These are phyloP conservation scores for Penicillium robsamsonii DNA, from an alignment of 495 filamentous ascomycete genomes.

Conservation along the genomic window DNA sequence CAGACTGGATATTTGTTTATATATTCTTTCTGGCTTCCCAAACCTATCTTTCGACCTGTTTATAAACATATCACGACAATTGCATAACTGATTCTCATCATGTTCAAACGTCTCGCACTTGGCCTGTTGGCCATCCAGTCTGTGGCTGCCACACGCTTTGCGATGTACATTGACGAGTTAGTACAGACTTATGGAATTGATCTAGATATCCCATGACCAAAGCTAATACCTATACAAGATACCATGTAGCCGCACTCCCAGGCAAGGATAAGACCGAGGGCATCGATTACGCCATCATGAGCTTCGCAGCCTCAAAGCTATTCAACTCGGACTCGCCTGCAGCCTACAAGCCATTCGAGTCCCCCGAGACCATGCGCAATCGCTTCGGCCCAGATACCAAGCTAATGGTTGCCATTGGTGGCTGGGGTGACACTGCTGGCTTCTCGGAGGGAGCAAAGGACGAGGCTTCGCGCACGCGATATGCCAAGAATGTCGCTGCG, in stretches of 20 bases:
- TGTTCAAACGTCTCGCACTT: slow-evolving; percentile 32
- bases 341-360: slow-evolving; percentile 58
- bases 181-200: slow-evolving; percentile 2
- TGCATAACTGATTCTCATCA: slow-evolving; percentile 9
- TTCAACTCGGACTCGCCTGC: slow-evolving; percentile 55
- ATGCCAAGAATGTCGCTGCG: slow-evolving; percentile 61
- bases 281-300: slow-evolving; percentile 61
- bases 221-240: slow-evolving; percentile 21
- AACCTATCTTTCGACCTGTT: neutral
- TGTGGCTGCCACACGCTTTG: slow-evolving; percentile 31
- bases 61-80: neutral
- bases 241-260: slow-evolving; percentile 32
- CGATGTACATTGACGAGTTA: slow-evolving; percentile 44
- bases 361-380: slow-evolving; percentile 53
- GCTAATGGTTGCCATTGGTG: slow-evolving; percentile 69
- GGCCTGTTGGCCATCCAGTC: slow-evolving; percentile 36
- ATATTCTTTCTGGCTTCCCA: slow-evolving; percentile 1
- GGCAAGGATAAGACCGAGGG: slow-evolving; percentile 24
- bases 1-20: neutral
- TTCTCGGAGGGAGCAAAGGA: slow-evolving; percentile 59
- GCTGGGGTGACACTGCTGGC: slow-evolving; percentile 67
- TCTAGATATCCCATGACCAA: neutral
- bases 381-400: slow-evolving; percentile 59
- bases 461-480: slow-evolving; percentile 50
- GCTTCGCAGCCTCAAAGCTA: slow-evolving; percentile 58